Conservation (phyloP, 192 early-diverging fungal species). For the Rhizophagus sp. region DNA sequence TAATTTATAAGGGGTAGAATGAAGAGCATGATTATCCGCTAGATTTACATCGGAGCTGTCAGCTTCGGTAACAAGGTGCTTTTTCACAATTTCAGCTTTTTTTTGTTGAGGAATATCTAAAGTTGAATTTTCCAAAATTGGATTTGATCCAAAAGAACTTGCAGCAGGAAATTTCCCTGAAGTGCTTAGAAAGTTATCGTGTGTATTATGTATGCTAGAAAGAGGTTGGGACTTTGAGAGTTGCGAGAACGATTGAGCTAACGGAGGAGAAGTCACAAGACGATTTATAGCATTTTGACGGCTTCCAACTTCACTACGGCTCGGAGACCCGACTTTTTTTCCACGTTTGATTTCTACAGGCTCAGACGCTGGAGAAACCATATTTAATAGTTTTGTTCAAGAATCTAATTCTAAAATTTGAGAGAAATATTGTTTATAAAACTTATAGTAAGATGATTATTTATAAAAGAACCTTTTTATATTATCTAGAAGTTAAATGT, state of each 20-base stretch:
- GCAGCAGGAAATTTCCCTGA: neutral
- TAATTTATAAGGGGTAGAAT: constrained; percentile 51
- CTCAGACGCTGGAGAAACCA: neutral
- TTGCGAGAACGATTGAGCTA: neutral
- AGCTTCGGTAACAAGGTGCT: constrained; percentile 67
- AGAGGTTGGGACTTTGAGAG: neutral
- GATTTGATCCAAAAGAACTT: constrained; percentile 18
- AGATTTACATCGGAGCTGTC: constrained; percentile 38
- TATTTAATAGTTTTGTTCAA: neutral
- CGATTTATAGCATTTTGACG: neutral
- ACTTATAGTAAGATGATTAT: neutral
- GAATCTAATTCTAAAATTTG: too few species aligned
- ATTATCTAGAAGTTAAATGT: too few species aligned
- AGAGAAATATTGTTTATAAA: neutral
- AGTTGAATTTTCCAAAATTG: neutral
- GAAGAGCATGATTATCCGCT: constrained; percentile 29
- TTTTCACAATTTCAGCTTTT: constrained; percentile 66
- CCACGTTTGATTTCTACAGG: neutral
- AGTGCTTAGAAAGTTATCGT: neutral
- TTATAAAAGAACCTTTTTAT: neutral
- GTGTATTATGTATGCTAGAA: neutral
- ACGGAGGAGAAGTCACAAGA: neutral
- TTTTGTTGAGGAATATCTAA: constrained; percentile 55
- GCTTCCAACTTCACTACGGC: neutral
- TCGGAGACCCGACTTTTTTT: neutral